Evolutionary conservation across 108 stramenopile species (phyloP).

Genomic region (Chaetoceros tenuissimus): DNA sequence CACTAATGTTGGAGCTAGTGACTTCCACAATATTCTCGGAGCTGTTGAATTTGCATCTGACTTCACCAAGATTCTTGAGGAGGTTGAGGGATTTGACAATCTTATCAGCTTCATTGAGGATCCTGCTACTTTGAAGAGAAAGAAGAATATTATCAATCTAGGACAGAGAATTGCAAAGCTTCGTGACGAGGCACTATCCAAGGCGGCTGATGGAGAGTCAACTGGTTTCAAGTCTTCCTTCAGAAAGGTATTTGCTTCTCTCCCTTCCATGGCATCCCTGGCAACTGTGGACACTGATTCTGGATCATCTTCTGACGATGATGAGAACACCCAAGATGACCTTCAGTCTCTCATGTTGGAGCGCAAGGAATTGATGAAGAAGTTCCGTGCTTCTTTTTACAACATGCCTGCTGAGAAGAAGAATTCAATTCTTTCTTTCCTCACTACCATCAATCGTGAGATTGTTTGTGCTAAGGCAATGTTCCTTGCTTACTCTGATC

Average conservation of each 20-base stretch:
- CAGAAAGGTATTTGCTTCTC: background rate
- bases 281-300: background rate
- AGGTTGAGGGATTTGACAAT: slow-evolving; percentile 16
- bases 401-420: slow-evolving; percentile 4
- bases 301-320: slow-evolving; percentile 1
- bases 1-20: slow-evolving; percentile 8
- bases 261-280: slow-evolving; percentile 6
- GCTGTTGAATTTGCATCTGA: slow-evolving; percentile 13
- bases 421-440: slow-evolving; percentile 10
- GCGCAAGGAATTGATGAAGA: slow-evolving; percentile 3
- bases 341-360: slow-evolving; percentile 4
- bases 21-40: slow-evolving; percentile 18
- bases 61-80: slow-evolving; percentile 18
- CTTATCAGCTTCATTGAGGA: slow-evolving; percentile 13
- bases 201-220: background rate
- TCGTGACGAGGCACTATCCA: background rate
- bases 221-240: background rate
- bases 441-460: slow-evolving; percentile 19
- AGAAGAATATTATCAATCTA: slow-evolving; percentile 6
- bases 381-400: slow-evolving; percentile 11
- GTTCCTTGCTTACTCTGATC: slow-evolving; percentile 23
- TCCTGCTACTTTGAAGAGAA: slow-evolving; percentile 5
- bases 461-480: slow-evolving; percentile 20
- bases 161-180: slow-evolving; percentile 7
- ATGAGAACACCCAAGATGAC: slow-evolving; percentile 1